Base-by-base conservation (phyloP, 768 basidiomycete species). In the Lyophyllum atratum region DNA sequence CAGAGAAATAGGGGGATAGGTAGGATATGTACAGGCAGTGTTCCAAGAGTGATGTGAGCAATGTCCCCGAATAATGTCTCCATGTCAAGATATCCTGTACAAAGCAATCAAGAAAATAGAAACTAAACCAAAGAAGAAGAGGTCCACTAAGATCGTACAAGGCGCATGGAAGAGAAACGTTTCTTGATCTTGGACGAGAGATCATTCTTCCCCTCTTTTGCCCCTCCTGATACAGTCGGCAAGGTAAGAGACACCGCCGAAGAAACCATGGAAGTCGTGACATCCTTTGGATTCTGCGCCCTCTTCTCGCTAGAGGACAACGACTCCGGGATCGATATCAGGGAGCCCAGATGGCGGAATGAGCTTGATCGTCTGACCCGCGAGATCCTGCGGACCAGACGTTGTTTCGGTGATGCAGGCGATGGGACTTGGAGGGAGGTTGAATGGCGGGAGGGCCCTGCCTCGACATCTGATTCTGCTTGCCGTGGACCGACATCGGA, bases 141-240 rank as follows among this genome's bases (percentile, higher is more conserved):
- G 7, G n/a, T 29, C 51, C 17, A 24, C 34, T 54, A 56, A 26
- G 45, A 54, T 44, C 52, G 58, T 45, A 48, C 49, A 6, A 59
- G 31, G 19, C 61, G 55, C 40, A 62, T 52, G 15, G 42, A 4
- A 5, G 64, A 65, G 24, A 60, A 61, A 7, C 55, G 64, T 37
- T 55, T 65, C 58, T 55, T 65, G 26, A 63, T 44, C 53, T 56
- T 65, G 14, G 56, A 52, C 14, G 49, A 45, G n/a, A 61, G 37
- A 34, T 59, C 40, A n/a, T 28, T 29, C 22, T 54, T 54, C 14
- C 11, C 34, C 34, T 33, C 46, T 25, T 53, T 53, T 19, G 46
- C 52, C 26, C 28, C 33, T 33, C 31, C 10, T 9, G 26, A 29
- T 26, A 10, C 39, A 17, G 44, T n/a, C 22, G 28, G 48, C 14